Evolutionary conservation across 352 stramenopile genomes (phyloP).

Genomic region (Blastocystis sp.): DNA sequence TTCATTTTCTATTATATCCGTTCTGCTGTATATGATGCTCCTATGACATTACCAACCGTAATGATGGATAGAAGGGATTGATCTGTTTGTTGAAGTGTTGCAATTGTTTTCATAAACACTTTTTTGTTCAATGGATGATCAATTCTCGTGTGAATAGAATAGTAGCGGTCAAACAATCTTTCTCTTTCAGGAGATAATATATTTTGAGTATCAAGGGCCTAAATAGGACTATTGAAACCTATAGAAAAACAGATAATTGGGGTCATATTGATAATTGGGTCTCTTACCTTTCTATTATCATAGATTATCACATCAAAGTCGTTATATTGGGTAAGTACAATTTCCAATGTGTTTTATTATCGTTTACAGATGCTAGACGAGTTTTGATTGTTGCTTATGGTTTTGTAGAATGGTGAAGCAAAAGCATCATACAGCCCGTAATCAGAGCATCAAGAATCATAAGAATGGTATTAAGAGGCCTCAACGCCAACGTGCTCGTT

Average conservation of each 20-base stretch:
- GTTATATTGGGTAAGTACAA: neutral
- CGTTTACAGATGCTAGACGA: neutral
- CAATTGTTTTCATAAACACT: no score
- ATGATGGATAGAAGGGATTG: slow-evolving; percentile 47
- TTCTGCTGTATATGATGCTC: slow-evolving; percentile 16
- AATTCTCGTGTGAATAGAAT: no score
- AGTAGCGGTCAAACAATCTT: no score
- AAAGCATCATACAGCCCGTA: slow-evolving; percentile 81
- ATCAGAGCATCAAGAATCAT: slow-evolving; percentile 81
- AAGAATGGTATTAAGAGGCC: slow-evolving; percentile 81
- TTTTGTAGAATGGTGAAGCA: slow-evolving; percentile 69
- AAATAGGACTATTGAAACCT: no score
- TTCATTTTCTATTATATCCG: slow-evolving; percentile 75
- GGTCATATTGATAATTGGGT: no score
- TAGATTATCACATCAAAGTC: neutral
- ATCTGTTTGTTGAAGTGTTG: slow-evolving; percentile 24
- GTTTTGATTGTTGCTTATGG: neutral
- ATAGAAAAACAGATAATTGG: no score
- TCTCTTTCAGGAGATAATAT: no score
- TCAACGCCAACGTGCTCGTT: slow-evolving; percentile 78
- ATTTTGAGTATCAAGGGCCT: no score
- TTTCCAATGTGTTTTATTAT: neutral
- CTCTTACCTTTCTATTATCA: neutral
- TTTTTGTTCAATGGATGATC: no score
- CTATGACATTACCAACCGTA: slow-evolving; percentile 41